Percentiles rank a stretch among this genome's conserved stretches.
phyloP scores from a whole-genome alignment of 1,139 yeast species.

The Yamadazyma membranifaciens region DNA sequence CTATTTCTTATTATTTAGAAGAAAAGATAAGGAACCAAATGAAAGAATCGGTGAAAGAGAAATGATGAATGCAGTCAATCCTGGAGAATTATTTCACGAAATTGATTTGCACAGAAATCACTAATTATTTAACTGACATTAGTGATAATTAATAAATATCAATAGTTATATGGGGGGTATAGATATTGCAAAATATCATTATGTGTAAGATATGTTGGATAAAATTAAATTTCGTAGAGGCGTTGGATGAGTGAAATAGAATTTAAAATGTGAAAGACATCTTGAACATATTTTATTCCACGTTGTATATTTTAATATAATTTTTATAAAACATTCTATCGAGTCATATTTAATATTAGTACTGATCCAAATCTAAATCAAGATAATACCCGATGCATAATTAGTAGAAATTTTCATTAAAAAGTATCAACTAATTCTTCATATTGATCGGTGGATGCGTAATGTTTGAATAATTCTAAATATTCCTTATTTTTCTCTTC shows the following conservation, averaged over 20 bases:
- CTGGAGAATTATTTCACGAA: constrained; percentile 59
- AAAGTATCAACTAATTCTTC: constrained; percentile 20
- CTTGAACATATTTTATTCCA: no score
- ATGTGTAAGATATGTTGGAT: no score
- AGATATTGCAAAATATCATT: no score
- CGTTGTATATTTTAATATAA: no score
- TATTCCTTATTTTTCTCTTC: constrained; percentile 35
- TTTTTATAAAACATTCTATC: no score
- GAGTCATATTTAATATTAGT: no score
- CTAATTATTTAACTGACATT: constrained; percentile 7
- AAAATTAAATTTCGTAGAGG: no score
- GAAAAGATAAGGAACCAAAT: constrained; percentile 32
- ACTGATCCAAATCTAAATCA: no score
- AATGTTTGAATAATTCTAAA: constrained; percentile 27
- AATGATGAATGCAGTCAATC: constrained; percentile 67
- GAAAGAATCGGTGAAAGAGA: constrained; percentile 64
- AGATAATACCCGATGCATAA: not conserved
- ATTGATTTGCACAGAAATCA: constrained; percentile 47
- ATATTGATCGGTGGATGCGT: constrained; percentile 30
- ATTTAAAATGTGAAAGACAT: no score
- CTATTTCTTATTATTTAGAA: constrained; percentile 47
- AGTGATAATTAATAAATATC: no score
- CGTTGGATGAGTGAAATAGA: no score
- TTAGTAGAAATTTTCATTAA: not conserved
- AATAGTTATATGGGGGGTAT: no score